Base-by-base conservation (phyloP, 1,139 yeast species). In the Trichomonascaceae sp. region DNA sequence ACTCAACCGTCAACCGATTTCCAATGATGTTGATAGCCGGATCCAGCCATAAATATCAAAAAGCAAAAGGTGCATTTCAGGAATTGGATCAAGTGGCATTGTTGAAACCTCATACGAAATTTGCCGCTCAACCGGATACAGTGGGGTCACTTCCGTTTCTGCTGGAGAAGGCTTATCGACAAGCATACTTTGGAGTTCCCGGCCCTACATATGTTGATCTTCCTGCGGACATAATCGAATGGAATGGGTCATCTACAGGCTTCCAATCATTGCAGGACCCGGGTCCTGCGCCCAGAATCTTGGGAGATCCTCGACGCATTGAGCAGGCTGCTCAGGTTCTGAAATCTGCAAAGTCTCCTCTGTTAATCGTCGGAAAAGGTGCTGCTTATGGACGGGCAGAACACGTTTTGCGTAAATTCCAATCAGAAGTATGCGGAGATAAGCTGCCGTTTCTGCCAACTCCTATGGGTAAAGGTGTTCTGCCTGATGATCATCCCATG, bases 401-500 rank as follows among this genome's bases (percentile, higher is more conserved):
- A 8, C 44, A 47, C 0, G 65, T 67, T 1, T 58, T 83, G 9
- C 66, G 78, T 1, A 47, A 60, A 1, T 72, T 83, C 50, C 73
- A 82, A 19, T 54, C 64, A 6, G 43, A 53, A 1, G 45, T 48
- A 8, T 20, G 45, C 12, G 45, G 45, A 5, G 76, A 79, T 48
- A 63, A 70, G 13, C 54, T 82, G 1, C 80, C 85, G 1, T 83
- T 83, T 59, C 62, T 83, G 51, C 86, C 88, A 12, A 83, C 88
- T 0, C 87, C 88, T 1, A 83, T 83, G 88, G 88, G 85, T 0
- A 83, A 83, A 65, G 88, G 88, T n/a, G 80, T 83, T 0, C 67
- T 83, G 0, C 73, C 80, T 0, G 88, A 83, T 61, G 61, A 67
- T 3, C 70, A 72, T 49, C 64, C 63, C 0, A 62, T 74, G 45